phyloP scores from a whole-genome alignment of 2,329 filamentous ascomycete species.

The Elsinoe ampelina region DNA sequence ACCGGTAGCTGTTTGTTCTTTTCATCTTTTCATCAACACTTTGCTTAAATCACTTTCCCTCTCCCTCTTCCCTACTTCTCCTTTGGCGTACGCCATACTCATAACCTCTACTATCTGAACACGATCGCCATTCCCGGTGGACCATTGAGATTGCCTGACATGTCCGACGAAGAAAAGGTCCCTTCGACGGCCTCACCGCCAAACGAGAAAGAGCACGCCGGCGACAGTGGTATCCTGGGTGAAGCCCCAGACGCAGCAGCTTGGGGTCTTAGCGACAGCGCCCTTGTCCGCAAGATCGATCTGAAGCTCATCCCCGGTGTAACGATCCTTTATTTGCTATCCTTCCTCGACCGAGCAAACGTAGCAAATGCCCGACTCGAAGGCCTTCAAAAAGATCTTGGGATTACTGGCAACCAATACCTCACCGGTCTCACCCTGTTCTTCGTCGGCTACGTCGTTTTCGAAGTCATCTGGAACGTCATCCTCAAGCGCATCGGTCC shows the following conservation, averaged over 20 bases:
- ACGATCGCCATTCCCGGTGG: neutral
- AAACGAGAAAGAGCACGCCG: neutral
- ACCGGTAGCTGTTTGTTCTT: neutral
- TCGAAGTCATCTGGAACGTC: conserved; percentile 38
- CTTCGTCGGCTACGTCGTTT: conserved; percentile 46
- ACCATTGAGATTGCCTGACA: neutral
- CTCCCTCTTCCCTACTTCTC: too few relatives aligned
- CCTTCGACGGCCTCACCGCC: neutral
- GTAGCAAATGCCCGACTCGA: conserved; percentile 40
- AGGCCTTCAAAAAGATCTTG: conserved; percentile 25
- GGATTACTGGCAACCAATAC: conserved; percentile 50
- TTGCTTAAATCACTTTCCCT: neutral
- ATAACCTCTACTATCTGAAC: too few relatives aligned
- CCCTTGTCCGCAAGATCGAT: conserved; percentile 49
- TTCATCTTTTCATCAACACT: neutral
- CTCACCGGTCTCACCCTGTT: conserved; percentile 57
- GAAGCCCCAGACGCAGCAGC: conserved; percentile 35
- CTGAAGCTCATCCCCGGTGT: conserved; percentile 35
- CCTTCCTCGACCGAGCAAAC: conserved; percentile 30
- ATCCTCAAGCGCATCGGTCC: conserved; percentile 40
- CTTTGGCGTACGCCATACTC: too few relatives aligned
- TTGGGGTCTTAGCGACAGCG: conserved; percentile 45
- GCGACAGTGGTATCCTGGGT: neutral
- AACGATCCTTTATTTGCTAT: conserved; percentile 33
- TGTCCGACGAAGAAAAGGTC: conserved; percentile 9